Percentiles rank a stretch among this genome's conserved stretches.
These are phyloP conservation scores for Orbilia javanica DNA, from an alignment of 2,329 filamentous ascomycete genomes.

Conservation along the genomic window DNA sequence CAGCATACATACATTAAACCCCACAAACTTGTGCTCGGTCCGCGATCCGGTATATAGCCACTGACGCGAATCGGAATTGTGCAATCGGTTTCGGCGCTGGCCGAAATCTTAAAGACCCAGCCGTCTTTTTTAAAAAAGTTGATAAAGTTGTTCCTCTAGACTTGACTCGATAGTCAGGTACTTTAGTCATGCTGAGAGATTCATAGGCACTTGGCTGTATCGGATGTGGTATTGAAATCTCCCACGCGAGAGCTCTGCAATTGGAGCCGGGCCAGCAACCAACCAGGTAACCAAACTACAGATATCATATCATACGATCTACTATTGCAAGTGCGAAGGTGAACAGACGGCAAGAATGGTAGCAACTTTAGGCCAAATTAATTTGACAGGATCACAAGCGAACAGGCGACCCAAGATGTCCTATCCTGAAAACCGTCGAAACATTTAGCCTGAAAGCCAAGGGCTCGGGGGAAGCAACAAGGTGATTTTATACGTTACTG, in stretches of 20 bases:
- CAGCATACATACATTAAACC: slow-evolving; percentile 18
- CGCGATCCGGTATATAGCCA: neutral
- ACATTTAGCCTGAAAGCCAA: slow-evolving; percentile 10
- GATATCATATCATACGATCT: slow-evolving; percentile 8
- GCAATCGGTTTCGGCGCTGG: slow-evolving; percentile 1
- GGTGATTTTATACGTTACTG: neutral
- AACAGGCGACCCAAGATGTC: slow-evolving; percentile 12
- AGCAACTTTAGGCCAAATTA: neutral
- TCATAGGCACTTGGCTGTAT: neutral
- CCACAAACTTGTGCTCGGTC: slow-evolving; percentile 5
- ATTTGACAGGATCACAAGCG: slow-evolving; percentile 4
- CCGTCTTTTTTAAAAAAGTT: neutral
- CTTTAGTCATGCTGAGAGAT: neutral
- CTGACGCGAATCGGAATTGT: slow-evolving; percentile 22
- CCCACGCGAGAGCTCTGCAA: slow-evolving; percentile 2
- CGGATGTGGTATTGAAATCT: neutral
- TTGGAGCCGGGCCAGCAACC: neutral
- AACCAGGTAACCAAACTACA: slow-evolving; percentile 11
- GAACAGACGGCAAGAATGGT: neutral
- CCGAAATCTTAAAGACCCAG: neutral
- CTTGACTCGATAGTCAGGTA: neutral
- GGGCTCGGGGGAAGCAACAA: neutral
- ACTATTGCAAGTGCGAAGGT: neutral
- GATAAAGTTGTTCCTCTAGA: neutral
- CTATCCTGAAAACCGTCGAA: neutral